A percentile compares a stretch with the other conserved stretches of the same genome.
Evolutionary conservation across 495 filamentous ascomycete species (phyloP).

Genomic region (Chlorociboria aeruginascens): DNA sequence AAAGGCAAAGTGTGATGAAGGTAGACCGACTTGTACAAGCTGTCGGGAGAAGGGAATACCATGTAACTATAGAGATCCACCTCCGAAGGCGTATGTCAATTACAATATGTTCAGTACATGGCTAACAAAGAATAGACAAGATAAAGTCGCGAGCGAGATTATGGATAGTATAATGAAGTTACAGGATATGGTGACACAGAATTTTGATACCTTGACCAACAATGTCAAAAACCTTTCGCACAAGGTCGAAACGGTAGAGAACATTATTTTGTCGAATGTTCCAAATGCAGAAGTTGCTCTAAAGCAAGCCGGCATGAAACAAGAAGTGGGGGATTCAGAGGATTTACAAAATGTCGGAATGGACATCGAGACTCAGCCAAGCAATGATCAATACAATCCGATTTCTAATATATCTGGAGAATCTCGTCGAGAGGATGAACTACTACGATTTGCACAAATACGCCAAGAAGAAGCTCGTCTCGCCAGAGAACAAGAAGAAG

Average conservation of each 20-base stretch:
- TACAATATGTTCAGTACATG: not conserved
- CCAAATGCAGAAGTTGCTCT: no score
- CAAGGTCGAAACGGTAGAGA: no score
- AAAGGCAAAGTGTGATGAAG: slow-evolving; percentile 65
- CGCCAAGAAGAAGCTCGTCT: no score
- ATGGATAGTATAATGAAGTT: slow-evolving; percentile 23
- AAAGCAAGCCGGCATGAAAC: no score
- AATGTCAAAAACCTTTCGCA: no score
- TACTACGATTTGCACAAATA: no score
- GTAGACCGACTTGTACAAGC: slow-evolving; percentile 40
- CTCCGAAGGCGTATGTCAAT: slow-evolving; percentile 49
- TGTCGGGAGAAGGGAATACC: slow-evolving; percentile 44
- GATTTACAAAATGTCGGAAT: no score
- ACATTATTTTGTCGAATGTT: no score
- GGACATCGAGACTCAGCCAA: no score
- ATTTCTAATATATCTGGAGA: not conserved
- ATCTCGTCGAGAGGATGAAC: not conserved
- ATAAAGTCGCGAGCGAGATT: slow-evolving; percentile 39
- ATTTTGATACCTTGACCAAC: no score
- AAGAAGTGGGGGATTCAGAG: no score
- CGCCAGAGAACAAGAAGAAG: slow-evolving; percentile 10
- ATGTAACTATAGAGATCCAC: slow-evolving; percentile 55
- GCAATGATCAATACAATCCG: no score
- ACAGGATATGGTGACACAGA: not conserved
- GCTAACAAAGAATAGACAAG: slow-evolving; percentile 28